phyloP scores from a whole-genome alignment of 2,329 filamentous ascomycete species.

The Penicillium sp. region DNA sequence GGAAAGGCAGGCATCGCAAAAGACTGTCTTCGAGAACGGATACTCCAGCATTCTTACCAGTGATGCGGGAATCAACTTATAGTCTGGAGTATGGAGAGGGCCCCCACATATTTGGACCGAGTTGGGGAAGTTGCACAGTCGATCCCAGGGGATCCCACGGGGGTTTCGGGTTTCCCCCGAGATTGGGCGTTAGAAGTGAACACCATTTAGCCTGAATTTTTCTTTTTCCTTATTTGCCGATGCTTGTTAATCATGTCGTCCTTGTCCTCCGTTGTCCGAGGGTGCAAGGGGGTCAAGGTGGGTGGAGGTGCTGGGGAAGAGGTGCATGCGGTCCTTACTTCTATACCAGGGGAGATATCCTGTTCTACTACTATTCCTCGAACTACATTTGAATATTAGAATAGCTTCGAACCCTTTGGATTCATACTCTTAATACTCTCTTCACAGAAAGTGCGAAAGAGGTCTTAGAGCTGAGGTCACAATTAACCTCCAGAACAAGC shows the following conservation, averaged over 20 bases:
- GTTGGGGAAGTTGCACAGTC: constrained; percentile 12
- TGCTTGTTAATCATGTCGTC: neutral
- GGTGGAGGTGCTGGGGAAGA: neutral
- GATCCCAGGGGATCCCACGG: constrained; percentile 14
- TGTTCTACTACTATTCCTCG: neutral
- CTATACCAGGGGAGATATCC: neutral
- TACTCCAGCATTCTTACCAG: neutral
- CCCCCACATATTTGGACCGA: neutral
- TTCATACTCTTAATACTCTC: neutral
- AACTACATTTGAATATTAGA: neutral
- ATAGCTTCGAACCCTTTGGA: neutral
- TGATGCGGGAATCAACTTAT: neutral
- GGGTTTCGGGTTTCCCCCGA: constrained; percentile 8
- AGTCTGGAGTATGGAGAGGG: neutral
- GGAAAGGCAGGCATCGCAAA: constrained; percentile 17
- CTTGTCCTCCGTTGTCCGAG: neutral
- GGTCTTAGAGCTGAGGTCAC: neutral
- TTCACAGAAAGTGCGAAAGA: neutral
- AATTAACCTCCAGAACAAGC: neutral
- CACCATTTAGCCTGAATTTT: neutral
- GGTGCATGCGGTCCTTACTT: neutral
- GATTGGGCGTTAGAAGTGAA: neutral
- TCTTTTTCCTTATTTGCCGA: neutral
- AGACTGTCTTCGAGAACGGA: neutral
- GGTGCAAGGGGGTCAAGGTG: neutral